Evolutionary conservation across 2,329 filamentous ascomycete species (phyloP), one percentile per base, ranked within the genome.

Genomic region (Lojkania enalia): DNA sequence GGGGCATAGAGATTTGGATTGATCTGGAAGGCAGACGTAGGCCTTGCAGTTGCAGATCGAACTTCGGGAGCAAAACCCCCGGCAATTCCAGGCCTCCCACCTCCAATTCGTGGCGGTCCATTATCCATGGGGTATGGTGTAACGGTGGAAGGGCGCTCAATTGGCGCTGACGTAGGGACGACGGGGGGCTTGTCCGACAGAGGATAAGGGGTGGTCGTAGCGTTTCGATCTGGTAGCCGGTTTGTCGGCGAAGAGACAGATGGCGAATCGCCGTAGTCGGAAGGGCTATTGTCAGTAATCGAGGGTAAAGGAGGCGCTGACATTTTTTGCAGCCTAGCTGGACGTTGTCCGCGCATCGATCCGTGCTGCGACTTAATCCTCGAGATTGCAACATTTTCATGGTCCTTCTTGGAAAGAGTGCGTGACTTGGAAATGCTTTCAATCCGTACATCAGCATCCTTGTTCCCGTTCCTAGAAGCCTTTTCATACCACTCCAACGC

Each of bases 401-500:
- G 94, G 61, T 97, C 94, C 57, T 86, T 82, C 72, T 91, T 91
- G 2, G 90, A 95, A 35, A 97, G 77, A 9, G 88, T 88, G 70
- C 89, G 89, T 44, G 89, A 87, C 57, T 88, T 84, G 35, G 83
- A 85, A 40, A 99, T 84, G 39, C 88, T 90, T 37, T 96, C 88
- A 45, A 99, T 83, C 32, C 94, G 84, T 35, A 80, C 81, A 37
- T 83, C 74, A 11, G 94, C 94, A 70, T 99, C 94, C 58, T 88
- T 87, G 71, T 97, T 99, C 25, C 92, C 94, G 61, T 92, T 89
- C 21, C 88, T 86, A 20, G 90, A 87, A 5, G 94, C 92, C 61
- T 90, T 85, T 55, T 87, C 83, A 66, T 99, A 99, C 94, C 94
- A 99, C 52, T 79, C 83, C 51, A 87, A 79, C 1, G 94, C 92